A percentile compares a stretch with the other conserved stretches of the same genome.
Evolutionary conservation across 148 eudicot genomes (phyloP).

Genomic region (Fagopyrum esculentum): DNA sequence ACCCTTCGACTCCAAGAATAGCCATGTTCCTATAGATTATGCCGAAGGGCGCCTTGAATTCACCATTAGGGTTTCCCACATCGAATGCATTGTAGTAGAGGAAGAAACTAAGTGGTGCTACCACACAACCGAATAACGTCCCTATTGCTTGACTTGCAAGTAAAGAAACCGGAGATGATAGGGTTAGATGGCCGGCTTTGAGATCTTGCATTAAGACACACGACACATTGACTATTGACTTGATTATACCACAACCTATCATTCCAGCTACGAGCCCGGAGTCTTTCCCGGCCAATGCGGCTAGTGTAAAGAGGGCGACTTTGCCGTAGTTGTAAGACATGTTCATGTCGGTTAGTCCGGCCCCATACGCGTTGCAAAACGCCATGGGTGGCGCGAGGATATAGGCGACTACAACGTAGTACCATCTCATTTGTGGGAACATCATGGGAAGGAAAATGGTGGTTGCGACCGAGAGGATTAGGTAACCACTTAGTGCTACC

Average conservation of each 20-base stretch:
- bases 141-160: constrained; percentile 26
- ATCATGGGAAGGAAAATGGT: constrained; percentile 46
- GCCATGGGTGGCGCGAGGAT: constrained; percentile 47
- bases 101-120: constrained; percentile 13
- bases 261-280: constrained; percentile 41
- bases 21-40: constrained; percentile 10
- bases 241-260: constrained; percentile 60
- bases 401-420: constrained; percentile 49
- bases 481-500: constrained; percentile 48
- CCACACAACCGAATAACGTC: constrained; percentile 56
- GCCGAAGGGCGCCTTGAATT: constrained; percentile 6
- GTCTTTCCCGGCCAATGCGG: constrained; percentile 43
- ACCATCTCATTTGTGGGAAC: constrained; percentile 68
- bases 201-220: constrained; percentile 15
- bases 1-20: constrained; percentile 3
- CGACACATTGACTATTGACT: constrained; percentile 52
- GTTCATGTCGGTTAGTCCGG: constrained; percentile 77
- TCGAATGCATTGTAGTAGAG: constrained; percentile 7
- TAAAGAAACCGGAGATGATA: constrained; percentile 13
- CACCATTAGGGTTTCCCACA: constrained; percentile 7
- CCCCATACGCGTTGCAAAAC: constrained; percentile 78
- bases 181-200: constrained; percentile 61
- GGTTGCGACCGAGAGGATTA: constrained; percentile 43
- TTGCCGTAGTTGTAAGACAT: constrained; percentile 75
- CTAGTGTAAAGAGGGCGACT: constrained; percentile 55